Conservation (phyloP, 352 stramenopile species). For the Globisporangium alternatum region DNA sequence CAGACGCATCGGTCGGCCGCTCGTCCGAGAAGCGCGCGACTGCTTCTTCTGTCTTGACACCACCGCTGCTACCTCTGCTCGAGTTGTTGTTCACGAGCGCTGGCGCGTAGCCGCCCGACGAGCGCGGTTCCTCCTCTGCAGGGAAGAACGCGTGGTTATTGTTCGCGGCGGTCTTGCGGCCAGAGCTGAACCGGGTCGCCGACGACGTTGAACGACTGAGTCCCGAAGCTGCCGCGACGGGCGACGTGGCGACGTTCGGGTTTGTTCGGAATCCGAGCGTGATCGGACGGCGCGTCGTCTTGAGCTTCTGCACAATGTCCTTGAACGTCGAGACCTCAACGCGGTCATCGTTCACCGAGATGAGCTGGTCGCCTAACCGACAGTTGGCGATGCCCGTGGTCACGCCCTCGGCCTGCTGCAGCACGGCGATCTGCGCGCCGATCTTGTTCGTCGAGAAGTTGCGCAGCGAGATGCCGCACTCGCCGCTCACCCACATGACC, state of each 20-base stretch:
- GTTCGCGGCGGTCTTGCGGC: not conserved
- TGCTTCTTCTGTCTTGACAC: not conserved
- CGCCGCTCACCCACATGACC: conserved; percentile 79
- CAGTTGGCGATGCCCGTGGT: conserved; percentile 78
- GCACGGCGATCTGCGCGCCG: conserved; percentile 72
- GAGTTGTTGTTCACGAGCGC: not conserved
- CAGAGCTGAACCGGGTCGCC: not conserved
- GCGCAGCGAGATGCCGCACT: conserved; percentile 82
- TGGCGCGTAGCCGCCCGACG: conserved; percentile 1
- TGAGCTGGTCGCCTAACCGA: conserved; percentile 67
- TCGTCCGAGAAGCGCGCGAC: conserved; percentile 23
- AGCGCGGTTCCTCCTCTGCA: conserved; percentile 7
- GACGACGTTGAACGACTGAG: not conserved
- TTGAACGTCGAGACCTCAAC: conserved; percentile 59
- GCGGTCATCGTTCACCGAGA: conserved; percentile 68
- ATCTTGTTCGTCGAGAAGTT: conserved; percentile 79
- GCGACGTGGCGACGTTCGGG: conserved; percentile 67
- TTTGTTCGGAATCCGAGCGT: conserved; percentile 68
- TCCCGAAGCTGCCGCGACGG: conserved; percentile 15
- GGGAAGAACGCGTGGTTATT: conserved; percentile 16
- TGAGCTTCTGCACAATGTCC: conserved; percentile 80
- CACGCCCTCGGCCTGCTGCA: conserved; percentile 76
- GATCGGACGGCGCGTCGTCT: conserved; percentile 66
- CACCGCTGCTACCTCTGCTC: not conserved
- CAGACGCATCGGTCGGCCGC: conserved; percentile 38